phyloP scores from a whole-genome alignment of 2,329 filamentous ascomycete genomes.

The Xylaria arbuscula region DNA sequence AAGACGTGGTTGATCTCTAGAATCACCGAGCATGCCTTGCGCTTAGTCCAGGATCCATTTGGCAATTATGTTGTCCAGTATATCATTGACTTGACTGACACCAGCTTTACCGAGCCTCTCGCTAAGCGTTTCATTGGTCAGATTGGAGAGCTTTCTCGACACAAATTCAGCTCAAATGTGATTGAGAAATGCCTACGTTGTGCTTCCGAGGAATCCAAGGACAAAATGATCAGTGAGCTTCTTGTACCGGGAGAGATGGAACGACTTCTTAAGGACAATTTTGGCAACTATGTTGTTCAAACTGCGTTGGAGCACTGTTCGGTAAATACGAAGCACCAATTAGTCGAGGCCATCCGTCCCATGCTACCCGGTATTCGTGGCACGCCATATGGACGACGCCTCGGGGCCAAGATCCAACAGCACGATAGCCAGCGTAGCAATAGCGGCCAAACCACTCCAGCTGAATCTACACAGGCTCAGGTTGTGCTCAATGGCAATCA shows the following conservation, averaged over 20 bases:
- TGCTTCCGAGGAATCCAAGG: constrained; percentile 77
- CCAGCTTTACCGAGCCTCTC: constrained; percentile 87
- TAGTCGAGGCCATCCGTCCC: constrained; percentile 87
- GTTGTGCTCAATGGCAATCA: constrained; percentile 60
- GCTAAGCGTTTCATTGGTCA: constrained; percentile 81
- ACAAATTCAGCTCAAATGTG: constrained; percentile 99
- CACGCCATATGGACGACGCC: constrained; percentile 93
- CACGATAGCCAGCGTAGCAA: constrained; percentile 62
- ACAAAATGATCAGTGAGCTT: constrained; percentile 87
- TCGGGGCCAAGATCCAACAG: constrained; percentile 84
- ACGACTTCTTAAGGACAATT: constrained; percentile 88
- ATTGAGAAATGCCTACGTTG: constrained; percentile 96
- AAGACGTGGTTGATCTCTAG: constrained; percentile 86
- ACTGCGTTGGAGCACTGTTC: constrained; percentile 91
- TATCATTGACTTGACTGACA: constrained; percentile 93
- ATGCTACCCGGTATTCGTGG: constrained; percentile 86
- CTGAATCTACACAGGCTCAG: constrained; percentile 66
- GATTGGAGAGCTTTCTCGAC: constrained; percentile 81
- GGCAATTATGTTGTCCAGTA: constrained; percentile 99
- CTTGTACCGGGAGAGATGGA: constrained; percentile 80
- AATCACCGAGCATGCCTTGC: constrained; percentile 89
- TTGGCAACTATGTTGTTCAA: constrained; percentile 98
- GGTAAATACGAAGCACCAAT: constrained; percentile 74
- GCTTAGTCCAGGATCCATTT: constrained; percentile 94
- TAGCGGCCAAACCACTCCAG: constrained; percentile 63